phyloP scores from a whole-genome alignment of 2,329 filamentous ascomycete species.

The Ceratocystis destructans region DNA sequence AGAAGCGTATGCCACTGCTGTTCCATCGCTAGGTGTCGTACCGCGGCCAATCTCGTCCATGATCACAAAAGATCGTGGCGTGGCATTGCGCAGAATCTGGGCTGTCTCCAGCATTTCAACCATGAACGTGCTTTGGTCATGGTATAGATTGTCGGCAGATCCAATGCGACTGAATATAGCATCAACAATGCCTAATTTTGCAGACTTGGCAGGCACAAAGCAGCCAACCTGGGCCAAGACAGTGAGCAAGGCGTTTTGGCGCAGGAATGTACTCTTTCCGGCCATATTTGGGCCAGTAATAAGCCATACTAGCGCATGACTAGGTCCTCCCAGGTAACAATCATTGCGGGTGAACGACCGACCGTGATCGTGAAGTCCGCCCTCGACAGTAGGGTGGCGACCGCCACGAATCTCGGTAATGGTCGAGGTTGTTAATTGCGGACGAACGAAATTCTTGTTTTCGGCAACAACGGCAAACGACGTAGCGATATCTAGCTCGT shows the following conservation, averaged over 20 bases:
- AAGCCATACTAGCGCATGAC: slow-evolving; percentile 48
- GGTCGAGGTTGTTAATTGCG: slow-evolving; percentile 47
- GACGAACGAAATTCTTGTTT: slow-evolving; percentile 61
- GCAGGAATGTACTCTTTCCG: slow-evolving; percentile 88
- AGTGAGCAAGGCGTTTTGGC: slow-evolving; percentile 88
- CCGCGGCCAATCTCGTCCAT: slow-evolving; percentile 97
- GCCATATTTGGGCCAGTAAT: slow-evolving; percentile 94
- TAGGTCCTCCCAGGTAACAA: slow-evolving; percentile 55
- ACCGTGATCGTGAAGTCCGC: slow-evolving; percentile 64
- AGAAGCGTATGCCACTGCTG: slow-evolving; percentile 78
- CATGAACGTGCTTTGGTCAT: slow-evolving; percentile 96
- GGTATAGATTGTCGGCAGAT: slow-evolving; percentile 87
- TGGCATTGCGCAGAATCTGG: slow-evolving; percentile 74
- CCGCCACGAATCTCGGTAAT: slow-evolving; percentile 67
- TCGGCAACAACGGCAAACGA: slow-evolving; percentile 69
- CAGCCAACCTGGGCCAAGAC: slow-evolving; percentile 86
- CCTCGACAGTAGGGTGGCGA: slow-evolving; percentile 83
- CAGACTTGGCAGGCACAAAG: slow-evolving; percentile 80
- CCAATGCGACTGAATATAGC: slow-evolving; percentile 89
- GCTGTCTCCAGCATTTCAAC: slow-evolving; percentile 98
- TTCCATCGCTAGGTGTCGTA: slow-evolving; percentile 84
- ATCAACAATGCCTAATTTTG: slow-evolving; percentile 82
- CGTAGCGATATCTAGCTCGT: slow-evolving; percentile 82
- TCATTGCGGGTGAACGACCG: slow-evolving; percentile 76
- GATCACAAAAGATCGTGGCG: slow-evolving; percentile 74